Conservation (phyloP, 2,329 filamentous ascomycete species). For the Penicillium sumatraense region DNA sequence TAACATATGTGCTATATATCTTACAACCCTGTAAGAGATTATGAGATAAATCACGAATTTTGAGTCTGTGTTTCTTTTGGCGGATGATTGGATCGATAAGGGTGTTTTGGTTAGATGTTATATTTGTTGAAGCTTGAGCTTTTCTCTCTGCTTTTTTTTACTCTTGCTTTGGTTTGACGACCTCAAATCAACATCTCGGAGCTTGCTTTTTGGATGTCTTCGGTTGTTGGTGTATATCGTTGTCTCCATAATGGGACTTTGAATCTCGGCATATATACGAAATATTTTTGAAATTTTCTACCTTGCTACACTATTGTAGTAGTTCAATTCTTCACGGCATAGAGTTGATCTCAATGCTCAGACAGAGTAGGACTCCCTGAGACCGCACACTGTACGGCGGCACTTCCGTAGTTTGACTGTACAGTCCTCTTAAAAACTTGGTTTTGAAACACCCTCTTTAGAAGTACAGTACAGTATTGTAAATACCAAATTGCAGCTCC, state of each 20-base stretch:
- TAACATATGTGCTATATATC: background rate
- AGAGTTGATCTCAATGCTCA: too few relatives aligned
- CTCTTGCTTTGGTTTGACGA: slow-evolving; percentile 2
- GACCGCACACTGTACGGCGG: too few relatives aligned
- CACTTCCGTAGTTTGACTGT: too few relatives aligned
- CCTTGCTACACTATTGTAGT: background rate
- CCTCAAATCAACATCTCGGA: too few relatives aligned
- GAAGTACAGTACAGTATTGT: too few relatives aligned
- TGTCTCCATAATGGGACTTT: slow-evolving; percentile 13
- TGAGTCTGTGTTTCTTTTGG: background rate
- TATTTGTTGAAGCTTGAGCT: background rate
- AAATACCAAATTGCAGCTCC: too few relatives aligned
- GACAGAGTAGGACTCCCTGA: too few relatives aligned
- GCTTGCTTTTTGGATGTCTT: slow-evolving; percentile 15
- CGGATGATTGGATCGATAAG: background rate
- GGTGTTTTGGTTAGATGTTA: background rate
- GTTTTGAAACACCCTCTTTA: too few relatives aligned
- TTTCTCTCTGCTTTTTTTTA: background rate
- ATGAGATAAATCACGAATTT: slow-evolving; percentile 3
- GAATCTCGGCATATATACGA: slow-evolving; percentile 14
- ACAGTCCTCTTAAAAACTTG: too few relatives aligned
- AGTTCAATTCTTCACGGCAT: too few relatives aligned
- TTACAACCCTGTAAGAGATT: too few relatives aligned
- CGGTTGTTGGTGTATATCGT: slow-evolving; percentile 20
- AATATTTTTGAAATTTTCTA: slow-evolving; percentile 1